A percentile compares a stretch with the other conserved stretches of the same genome.
Conservation (phyloP, 495 filamentous ascomycete species). For the Hypomontagnella monticulosa region DNA sequence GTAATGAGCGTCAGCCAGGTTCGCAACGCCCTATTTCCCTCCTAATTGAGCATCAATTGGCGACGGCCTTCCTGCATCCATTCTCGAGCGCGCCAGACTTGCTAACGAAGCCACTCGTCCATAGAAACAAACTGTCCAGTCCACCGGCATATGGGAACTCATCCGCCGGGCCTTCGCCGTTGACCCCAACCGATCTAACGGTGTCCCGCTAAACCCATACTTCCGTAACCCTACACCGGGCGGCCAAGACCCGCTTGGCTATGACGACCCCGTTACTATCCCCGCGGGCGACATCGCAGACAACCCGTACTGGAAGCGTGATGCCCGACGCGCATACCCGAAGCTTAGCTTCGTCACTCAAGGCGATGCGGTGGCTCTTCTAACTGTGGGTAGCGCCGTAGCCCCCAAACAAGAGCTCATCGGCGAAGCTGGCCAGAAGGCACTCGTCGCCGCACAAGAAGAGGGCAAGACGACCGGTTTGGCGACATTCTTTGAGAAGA, state of each 20-base stretch:
- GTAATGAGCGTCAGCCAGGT: slow-evolving; percentile 61
- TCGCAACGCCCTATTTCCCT: not conserved
- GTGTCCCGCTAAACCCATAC: slow-evolving; percentile 91
- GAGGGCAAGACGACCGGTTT: slow-evolving; percentile 76
- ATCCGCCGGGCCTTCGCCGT: slow-evolving; percentile 81
- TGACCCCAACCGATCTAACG: slow-evolving; percentile 89
- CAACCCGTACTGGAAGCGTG: slow-evolving; percentile 98
- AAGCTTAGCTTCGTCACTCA: slow-evolving; percentile 80
- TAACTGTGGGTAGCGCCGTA: slow-evolving; percentile 85
- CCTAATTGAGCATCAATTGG: not conserved
- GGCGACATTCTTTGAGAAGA: slow-evolving; percentile 75
- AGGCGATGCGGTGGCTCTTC: slow-evolving; percentile 83
- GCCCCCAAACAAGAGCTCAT: slow-evolving; percentile 82
- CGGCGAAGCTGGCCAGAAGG: slow-evolving; percentile 83
- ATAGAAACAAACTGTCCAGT: slow-evolving; percentile 98
- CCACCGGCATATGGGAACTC: slow-evolving; percentile 86
- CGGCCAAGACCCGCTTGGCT: slow-evolving; percentile 74
- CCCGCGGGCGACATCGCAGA: slow-evolving; percentile 96
- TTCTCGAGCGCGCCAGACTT: not conserved
- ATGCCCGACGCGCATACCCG: slow-evolving; percentile 87
- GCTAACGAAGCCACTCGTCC: not conserved
- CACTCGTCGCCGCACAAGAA: slow-evolving; percentile 81
- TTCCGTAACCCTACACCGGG: slow-evolving; percentile 91
- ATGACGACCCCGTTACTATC: slow-evolving; percentile 89
- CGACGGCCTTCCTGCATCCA: not conserved